Evolutionary conservation across 108 stramenopile genomes (phyloP).

Genomic region (Nitzschia palea): DNA sequence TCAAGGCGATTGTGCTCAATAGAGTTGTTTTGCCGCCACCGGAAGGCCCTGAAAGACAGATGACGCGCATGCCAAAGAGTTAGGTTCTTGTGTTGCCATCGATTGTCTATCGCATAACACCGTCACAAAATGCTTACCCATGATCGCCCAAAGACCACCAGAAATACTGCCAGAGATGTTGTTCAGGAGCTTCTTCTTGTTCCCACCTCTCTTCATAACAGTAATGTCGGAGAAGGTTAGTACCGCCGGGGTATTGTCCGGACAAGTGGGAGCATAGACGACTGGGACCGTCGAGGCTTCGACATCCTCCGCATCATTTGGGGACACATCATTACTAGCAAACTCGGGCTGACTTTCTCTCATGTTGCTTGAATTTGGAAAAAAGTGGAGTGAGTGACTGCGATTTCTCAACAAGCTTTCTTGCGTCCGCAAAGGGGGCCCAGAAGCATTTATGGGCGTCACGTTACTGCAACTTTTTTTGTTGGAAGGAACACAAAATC

Average conservation of each 20-base stretch:
- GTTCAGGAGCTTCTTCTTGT: conserved; percentile 14
- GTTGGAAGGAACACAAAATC: too few relatives aligned
- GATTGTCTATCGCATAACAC: not conserved
- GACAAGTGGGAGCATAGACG: not conserved
- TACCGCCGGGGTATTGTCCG: conserved; percentile 8
- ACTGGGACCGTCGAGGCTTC: not conserved
- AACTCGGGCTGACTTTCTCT: too few relatives aligned
- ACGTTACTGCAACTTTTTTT: too few relatives aligned
- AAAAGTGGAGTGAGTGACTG: too few relatives aligned
- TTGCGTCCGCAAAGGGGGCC: too few relatives aligned
- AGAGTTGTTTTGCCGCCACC: conserved; percentile 12
- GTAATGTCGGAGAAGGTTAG: conserved; percentile 10
- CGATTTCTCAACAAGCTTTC: too few relatives aligned
- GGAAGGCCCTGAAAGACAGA: not conserved
- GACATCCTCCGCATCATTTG: too few relatives aligned
- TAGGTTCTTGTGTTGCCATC: not conserved
- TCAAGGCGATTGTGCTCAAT: conserved; percentile 23
- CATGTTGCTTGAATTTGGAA: too few relatives aligned
- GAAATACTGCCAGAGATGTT: conserved; percentile 6
- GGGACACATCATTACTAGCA: too few relatives aligned
- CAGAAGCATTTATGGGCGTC: too few relatives aligned
- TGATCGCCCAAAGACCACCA: conserved; percentile 15
- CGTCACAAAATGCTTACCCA: conserved; percentile 2
- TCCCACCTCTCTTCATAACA: conserved; percentile 7
- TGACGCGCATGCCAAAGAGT: too few relatives aligned